Base-by-base conservation (phyloP, 495 filamentous ascomycete genomes). In the Talaromyces ruber region DNA sequence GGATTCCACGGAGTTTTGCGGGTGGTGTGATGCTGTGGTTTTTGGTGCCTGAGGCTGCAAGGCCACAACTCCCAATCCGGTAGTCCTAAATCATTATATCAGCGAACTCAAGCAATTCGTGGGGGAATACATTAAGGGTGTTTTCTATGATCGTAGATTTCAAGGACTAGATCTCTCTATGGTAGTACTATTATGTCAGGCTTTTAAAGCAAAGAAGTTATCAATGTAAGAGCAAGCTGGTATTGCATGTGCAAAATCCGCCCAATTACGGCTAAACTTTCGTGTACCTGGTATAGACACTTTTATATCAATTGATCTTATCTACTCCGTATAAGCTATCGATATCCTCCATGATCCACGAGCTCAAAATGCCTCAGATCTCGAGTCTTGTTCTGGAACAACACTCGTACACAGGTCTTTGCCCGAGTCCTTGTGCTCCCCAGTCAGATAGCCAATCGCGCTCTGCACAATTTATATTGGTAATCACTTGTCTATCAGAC, bases 21-120 rank as follows among this genome's bases (percentile, higher is more conserved):
- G 74, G 74, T 78, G 77, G 77, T 78, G 77, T 79, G 71, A 73
- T 68, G 66, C 67, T 12, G 24, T 50, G 4, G 22, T 25, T 64
- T 3, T 64, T 18, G 21, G 22, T 67, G 70, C 70, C 71, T 72
- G 47, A 71, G 68, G 70, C 61, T n/a, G 39, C 58, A 39, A 62
- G 43, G 22, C 57, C 18, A 22, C 34, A n/a, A 60, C 5, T 45
- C 58, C 58, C 37, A n/a, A 45, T 60, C 39, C 58, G 58, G 22
- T 11, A 52, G 26, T 4, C 12, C 50, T 28, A 3, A 43, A 1
- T 18, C 39, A 45, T 12, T 12, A n/a, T 45, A 45, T 18, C 7
- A 7, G 16, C 11, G 34, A 6, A 29, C 28, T 29, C 6, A 29
- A 29, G 28, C 28, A 29, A 29, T 6, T 29, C 3, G 28, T 29